Base-by-base conservation (phyloP, 2,329 filamentous ascomycete species). In the Fusarium pseudograminearum region DNA sequence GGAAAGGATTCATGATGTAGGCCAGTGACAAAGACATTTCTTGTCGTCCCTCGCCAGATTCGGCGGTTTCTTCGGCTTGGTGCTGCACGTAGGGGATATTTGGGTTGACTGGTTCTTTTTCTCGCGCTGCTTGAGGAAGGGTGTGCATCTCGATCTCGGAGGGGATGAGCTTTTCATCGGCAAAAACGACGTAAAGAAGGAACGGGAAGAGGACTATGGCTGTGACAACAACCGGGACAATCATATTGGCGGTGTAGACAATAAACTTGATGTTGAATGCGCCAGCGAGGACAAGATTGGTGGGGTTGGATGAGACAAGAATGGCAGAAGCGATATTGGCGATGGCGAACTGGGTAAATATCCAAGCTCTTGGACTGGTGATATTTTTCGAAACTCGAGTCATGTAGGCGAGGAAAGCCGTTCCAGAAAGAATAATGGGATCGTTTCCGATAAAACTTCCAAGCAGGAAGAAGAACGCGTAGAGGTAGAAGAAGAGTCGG, bases 291-390 rank as follows among this genome's bases (percentile, higher is more conserved):
- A 93, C 91, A 10, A 93, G 84, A 57, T 93, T 93, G 4, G 91
- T 93, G 0, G 91, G 91, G 63, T 93, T 93, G 0, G 91, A 93
- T 0, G 91, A 93, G 12, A 94, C 91, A 15, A 94, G 82, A 26
- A 93, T 91, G 1, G 91, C 90, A 0, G 91, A 93, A 3, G 88
- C 89, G 48, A 93, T 91, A 65, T 93, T 93, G 53, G 90, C 90
- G 2, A 92, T 78, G 18, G 91, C 86, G 60, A 93, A 93, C 61
- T 93, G 91, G 3, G 86, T 87, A 70, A 89, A 86, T 24, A 93
- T 92, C 91, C 91, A 93, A 0, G 91, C 91, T 72, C 88, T 82
- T 1, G 91, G 90, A 59, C 91, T 87, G 14, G 85, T 80, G 61
- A 93, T 93, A 69, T 93, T 93, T 78, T 86, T 89, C 0, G 90